Evolutionary conservation across 768 basidiomycete genomes (phyloP), one percentile per base, ranked within the genome.

Genomic region (Termitomyces sp.): DNA sequence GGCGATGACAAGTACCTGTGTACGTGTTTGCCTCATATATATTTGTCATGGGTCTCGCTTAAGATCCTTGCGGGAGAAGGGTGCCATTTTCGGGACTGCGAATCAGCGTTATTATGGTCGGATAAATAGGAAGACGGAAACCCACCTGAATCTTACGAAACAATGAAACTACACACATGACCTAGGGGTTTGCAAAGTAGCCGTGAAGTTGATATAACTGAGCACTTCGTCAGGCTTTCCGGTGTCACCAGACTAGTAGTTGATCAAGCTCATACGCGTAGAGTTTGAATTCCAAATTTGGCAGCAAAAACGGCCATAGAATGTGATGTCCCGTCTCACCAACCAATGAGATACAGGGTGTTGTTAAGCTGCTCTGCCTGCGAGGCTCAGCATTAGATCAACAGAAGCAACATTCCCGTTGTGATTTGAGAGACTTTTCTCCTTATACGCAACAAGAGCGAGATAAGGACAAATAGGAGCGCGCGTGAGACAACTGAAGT

Each of bases 1-100:
- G 23, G 6, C 5, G 50, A 57, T 57, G 50, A 57, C 56, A 44
- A 52, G 50, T 30, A 44, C 34, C 28, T 44, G 43, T 25, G 42
- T 57, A 57, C 56, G 56, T 57, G 25, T 35, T 11, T 30, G 12
- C 16, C 19, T 49, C 43, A 21, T 14, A 32, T 56, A 21, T 25
- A 32, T 37, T 28, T 30, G 17, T 50, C 25, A 19, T n/a, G n/a
- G 42, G 21, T 37, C 27, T 40, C 40, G n/a, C 34, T 27, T 32
- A 44, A 19, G 23, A 35, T 43, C 19, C 19, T 28, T 52, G 39
- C 32, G 49, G 35, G 10, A 39, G 49, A 51, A 25, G 35, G 17
- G 25, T 28, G 9, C 4, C 44, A 5, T 27, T 44, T 6, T 44
- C 16, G 35, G 34, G 23, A 17, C 48, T 48, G 7, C 17, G 7